Evolutionary conservation across 2,329 filamentous ascomycete species (phyloP).

Genomic region (Fusarium compactum): DNA sequence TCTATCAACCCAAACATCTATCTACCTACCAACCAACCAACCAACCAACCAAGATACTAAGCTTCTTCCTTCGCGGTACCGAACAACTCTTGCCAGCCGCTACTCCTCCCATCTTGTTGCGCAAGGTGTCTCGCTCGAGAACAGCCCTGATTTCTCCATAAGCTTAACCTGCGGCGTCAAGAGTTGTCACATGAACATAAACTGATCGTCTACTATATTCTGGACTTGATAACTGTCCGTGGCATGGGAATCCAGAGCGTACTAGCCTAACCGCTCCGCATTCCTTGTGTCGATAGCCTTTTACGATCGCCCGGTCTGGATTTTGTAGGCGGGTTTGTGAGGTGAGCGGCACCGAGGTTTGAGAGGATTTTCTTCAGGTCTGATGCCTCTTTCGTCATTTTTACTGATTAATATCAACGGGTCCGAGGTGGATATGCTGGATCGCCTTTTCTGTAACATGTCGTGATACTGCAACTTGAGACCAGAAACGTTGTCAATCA

Average conservation of each 20-base stretch:
- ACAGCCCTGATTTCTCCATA: background rate
- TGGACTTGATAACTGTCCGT: background rate
- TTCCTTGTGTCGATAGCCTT: background rate
- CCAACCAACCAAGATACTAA: background rate
- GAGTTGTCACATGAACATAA: background rate
- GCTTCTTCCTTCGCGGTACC: background rate
- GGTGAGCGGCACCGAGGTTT: background rate
- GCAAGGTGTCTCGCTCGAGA: background rate
- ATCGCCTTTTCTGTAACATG: background rate
- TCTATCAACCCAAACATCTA: background rate
- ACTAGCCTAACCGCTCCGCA: background rate
- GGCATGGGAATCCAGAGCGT: background rate
- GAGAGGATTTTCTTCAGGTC: background rate
- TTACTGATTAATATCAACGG: background rate
- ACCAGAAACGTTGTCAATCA: background rate
- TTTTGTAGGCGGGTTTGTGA: background rate
- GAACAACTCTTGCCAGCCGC: background rate
- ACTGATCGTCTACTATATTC: background rate
- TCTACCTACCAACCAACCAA: too few species aligned
- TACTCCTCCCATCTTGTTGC: background rate
- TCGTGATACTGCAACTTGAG: background rate
- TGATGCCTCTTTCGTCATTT: background rate
- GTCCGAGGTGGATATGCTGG: background rate
- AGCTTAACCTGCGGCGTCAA: slow-evolving; percentile 12
- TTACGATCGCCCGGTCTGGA: background rate